A percentile compares a stretch with the other conserved stretches of the same genome.
Evolutionary conservation across 2,329 filamentous ascomycete genomes (phyloP).

Genomic region (Ceratocystis alfenasii): DNA sequence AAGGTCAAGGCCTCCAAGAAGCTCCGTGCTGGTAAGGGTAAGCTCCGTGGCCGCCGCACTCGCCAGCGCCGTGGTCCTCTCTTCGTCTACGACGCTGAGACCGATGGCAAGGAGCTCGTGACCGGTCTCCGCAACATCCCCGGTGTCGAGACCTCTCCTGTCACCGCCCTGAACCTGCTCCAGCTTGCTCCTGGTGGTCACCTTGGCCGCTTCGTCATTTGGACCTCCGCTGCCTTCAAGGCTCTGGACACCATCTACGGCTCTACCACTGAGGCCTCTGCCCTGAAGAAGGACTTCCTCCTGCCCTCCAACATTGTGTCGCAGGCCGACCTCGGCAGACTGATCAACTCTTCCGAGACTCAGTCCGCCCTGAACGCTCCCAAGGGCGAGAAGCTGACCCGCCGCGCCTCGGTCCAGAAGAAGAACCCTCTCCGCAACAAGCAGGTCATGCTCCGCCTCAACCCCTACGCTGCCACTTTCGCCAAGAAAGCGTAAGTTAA

Average conservation of each 20-base stretch:
- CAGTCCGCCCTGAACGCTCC: conserved; percentile 88
- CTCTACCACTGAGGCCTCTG: conserved; percentile 74
- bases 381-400: conserved; percentile 80
- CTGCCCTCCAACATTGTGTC: conserved; percentile 84
- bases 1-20: conserved; percentile 97
- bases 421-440: conserved; percentile 99
- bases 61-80: conserved; percentile 95
- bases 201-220: conserved; percentile 97
- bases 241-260: conserved; percentile 96
- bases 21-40: conserved; percentile 96
- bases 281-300: conserved; percentile 98
- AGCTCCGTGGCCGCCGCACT: conserved; percentile 92
- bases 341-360: conserved; percentile 99
- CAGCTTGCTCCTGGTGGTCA: conserved; percentile 98
- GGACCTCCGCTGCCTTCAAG: conserved; percentile 94
- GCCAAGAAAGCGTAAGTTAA: conserved; percentile 43
- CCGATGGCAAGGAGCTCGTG: conserved; percentile 88
- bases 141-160: conserved; percentile 91
- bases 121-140: conserved; percentile 97
- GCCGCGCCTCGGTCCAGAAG: conserved; percentile 90
- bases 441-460: conserved; percentile 95
- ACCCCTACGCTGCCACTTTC: conserved; percentile 92
- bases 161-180: conserved; percentile 93
- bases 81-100: conserved; percentile 91
- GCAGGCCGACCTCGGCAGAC: conserved; percentile 88